Evolutionary conservation across 257 asterid species (phyloP), one percentile per base, ranked within the genome.

Genomic region (Ocimum tenuiflorum): DNA sequence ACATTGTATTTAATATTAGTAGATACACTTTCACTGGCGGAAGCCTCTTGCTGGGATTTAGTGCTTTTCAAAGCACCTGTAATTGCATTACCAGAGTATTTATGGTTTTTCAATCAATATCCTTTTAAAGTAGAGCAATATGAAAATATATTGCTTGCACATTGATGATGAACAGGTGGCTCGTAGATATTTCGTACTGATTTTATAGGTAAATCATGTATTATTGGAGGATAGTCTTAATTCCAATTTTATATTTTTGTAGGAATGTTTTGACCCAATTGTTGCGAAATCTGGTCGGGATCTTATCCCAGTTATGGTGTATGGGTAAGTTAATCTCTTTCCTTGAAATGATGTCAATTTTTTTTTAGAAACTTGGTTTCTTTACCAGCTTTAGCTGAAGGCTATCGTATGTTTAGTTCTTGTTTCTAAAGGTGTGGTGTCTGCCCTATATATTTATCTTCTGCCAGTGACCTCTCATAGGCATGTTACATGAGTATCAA

Each of bases 181-280:
- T 36, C 48, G 38, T 27, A 27, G 22, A 4, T 8, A 51, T 8
- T 22, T 13, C 31, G 22, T 0, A 58, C 18, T 36, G 33, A 3
- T 8, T 72, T 49, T 18, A 5, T 15, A 8, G 46, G 24, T 22
- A 41, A 36, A 68, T 54, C 43, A 20, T 42, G 29, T 14, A 36
- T 57, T 24, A 2, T 17, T 23, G 20, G 68, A 19, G 15, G 38
- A 33, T 45, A 23, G 47, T 45, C 19, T 59, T 71, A 38, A 60
- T 60, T 48, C 35, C 54, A 7, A 41, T 20, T 70, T 33, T n/a
- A 54, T 65, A 49, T 56, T 65, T 68, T 39, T 84, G 68, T 89
- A 94, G 99, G 99, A 91, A 73, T 85, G 97, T 81, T 94, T 94
- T 78, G 97, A 94, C 78, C 99, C 99, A 58, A 94, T 94, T 75